Percentiles rank a stretch among this genome's conserved stretches.
Conservation (phyloP, 148 eudicot species). For the Nyssa sinensis region DNA sequence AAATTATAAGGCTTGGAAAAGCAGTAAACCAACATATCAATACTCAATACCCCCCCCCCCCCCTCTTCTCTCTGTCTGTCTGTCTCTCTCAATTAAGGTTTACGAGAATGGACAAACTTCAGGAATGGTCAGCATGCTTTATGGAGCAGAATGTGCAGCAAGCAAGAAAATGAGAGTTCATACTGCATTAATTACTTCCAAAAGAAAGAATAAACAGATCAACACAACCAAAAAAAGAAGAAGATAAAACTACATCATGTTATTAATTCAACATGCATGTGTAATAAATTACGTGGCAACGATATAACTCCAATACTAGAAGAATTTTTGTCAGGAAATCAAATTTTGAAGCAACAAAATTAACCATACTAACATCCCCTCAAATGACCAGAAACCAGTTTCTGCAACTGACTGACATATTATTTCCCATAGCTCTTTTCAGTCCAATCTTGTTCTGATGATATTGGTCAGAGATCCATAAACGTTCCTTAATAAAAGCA, state of each 20-base stretch:
- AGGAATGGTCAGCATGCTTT: not conserved
- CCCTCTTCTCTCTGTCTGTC: too few relatives aligned
- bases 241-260: too few relatives aligned
- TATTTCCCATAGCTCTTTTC: not conserved
- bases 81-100: too few relatives aligned
- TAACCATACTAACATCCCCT: not conserved
- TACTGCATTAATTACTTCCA: not conserved
- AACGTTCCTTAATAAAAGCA: not conserved
- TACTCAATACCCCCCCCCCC: too few relatives aligned
- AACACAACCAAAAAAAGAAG: not conserved
- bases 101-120: not conserved
- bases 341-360: not conserved
- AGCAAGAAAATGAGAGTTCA: not conserved
- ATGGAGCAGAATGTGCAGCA: not conserved
- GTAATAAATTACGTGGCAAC: not conserved
- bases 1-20: not conserved
- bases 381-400: conserved; percentile 10
- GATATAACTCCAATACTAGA: not conserved
- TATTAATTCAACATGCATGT: too few relatives aligned
- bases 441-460: not conserved
- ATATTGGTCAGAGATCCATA: not conserved
- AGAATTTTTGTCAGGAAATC: not conserved
- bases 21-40: not conserved
- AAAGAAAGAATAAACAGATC: not conserved
- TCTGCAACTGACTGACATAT: not conserved